These are phyloP conservation scores for Trichoderma atrobrunneum DNA, from an alignment of 2,329 filamentous ascomycete genomes.

Conservation along the genomic window DNA sequence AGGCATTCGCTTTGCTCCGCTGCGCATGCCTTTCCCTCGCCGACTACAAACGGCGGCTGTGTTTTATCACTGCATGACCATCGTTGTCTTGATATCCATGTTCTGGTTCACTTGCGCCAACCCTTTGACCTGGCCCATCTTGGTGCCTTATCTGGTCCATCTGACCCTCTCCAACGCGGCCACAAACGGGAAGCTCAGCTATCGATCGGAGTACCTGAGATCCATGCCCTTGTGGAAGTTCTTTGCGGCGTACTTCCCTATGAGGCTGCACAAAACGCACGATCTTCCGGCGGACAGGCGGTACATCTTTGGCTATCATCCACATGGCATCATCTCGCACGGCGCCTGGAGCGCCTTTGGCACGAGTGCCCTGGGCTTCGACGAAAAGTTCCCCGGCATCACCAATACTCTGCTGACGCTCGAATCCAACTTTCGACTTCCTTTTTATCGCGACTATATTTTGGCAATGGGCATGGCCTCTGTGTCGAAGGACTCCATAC, in stretches of 20 bases:
- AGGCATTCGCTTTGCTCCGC: constrained; percentile 79
- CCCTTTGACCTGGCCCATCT: constrained; percentile 82
- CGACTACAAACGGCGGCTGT: constrained; percentile 77
- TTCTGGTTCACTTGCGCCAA: constrained; percentile 93
- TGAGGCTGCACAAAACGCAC: constrained; percentile 79
- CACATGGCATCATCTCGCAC: constrained; percentile 95
- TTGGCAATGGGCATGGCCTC: constrained; percentile 82
- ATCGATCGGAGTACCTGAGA: constrained; percentile 73
- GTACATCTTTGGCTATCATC: constrained; percentile 97
- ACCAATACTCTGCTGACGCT: constrained; percentile 90
- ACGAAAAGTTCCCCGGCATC: constrained; percentile 86
- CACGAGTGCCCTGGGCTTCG: constrained; percentile 86
- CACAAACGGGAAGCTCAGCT: constrained; percentile 69
- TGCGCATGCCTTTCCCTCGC: constrained; percentile 68
- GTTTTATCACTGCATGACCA: constrained; percentile 68
- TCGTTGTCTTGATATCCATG: constrained; percentile 66
- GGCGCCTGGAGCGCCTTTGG: constrained; percentile 91
- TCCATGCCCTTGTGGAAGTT: constrained; percentile 76
- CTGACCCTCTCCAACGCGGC: constrained; percentile 76
- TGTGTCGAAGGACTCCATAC: constrained; percentile 87
- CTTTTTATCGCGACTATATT: constrained; percentile 93
- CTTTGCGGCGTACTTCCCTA: constrained; percentile 91
- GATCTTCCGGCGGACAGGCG: constrained; percentile 77
- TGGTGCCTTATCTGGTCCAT: constrained; percentile 76
- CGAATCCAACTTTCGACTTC: constrained; percentile 93